Base-by-base conservation (phyloP, 2,329 filamentous ascomycete genomes). In the Sporothrix inflata region DNA sequence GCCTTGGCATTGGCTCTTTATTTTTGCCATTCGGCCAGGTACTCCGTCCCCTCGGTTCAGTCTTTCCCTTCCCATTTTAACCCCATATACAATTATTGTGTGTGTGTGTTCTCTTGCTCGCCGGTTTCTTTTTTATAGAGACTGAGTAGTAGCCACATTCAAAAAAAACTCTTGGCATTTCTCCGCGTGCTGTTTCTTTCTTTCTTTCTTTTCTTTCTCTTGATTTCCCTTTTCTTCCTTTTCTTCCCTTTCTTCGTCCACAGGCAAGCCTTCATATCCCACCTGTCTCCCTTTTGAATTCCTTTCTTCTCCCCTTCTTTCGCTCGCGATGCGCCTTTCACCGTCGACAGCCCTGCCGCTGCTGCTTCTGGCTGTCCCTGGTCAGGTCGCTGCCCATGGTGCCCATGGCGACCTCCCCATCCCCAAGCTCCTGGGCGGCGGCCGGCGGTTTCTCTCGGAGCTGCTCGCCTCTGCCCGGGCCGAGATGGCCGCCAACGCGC, bases 361-460 rank as follows among this genome's bases (percentile, higher is more conserved):
- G 55, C 67, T 79, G 19, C 74, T 80, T 4, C 76, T 76, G 60
- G 74, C 76, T 70, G 74, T 74, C 5, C 57, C 77, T 8, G 76
- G 77, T 70, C 53, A 78, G 69, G 77, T 74, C 14, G 70, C 74
- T 11, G 78, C 75, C 49, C 79, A 80, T 55, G 76, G 75, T 61
- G 75, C 74, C 14, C 75, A 76, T 55, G 75, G 71, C 27, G 77
- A 76, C 21, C 72, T 75, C 34, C 75, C 76, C 42, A 42, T 79
- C 1, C 79, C 78, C 21, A 77, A 76, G 69, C 67, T 79, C 1
- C 5, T 81, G 60, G 76, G 77, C 70, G 76, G 74, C 60, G 76
- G 74, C 67, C 75, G 79, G 40, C 76, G 75, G 73, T 69, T 79
- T 40, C 16, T 79, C n/a, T 68, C 75, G 19, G 75, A 77, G 51